Evolutionary conservation across 768 basidiomycete genomes (phyloP).

Genomic region (Lactarius vividus): DNA sequence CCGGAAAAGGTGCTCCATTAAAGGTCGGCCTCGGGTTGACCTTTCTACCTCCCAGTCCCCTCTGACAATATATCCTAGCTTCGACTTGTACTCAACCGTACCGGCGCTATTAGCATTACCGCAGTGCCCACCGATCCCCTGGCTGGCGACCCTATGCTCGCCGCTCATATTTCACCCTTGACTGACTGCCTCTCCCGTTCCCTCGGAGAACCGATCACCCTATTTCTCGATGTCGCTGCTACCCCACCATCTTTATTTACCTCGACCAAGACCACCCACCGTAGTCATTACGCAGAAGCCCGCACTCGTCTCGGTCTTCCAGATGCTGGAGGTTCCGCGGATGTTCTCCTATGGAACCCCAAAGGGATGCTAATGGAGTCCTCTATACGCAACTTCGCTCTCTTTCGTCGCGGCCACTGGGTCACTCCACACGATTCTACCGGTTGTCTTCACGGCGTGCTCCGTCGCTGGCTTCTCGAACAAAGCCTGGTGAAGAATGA

Average conservation of each 20-base stretch:
- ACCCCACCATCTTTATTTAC: slow-evolving; percentile 59
- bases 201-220: slow-evolving; percentile 38
- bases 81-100: slow-evolving; percentile 40
- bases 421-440: slow-evolving; percentile 57
- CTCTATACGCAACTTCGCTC: slow-evolving; percentile 69
- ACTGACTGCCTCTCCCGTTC: slow-evolving; percentile 30
- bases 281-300: slow-evolving; percentile 58
- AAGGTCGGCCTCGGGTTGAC: slow-evolving; percentile 13
- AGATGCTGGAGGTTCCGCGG: slow-evolving; percentile 33
- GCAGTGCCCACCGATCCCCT: slow-evolving; percentile 32
- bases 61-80: slow-evolving; percentile 39
- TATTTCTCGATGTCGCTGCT: slow-evolving; percentile 55
- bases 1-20: slow-evolving; percentile 15
- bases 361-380: slow-evolving; percentile 56
- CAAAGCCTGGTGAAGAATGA: slow-evolving; percentile 49
- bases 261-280: slow-evolving; percentile 66
- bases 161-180: slow-evolving; percentile 37
- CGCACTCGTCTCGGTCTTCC: slow-evolving; percentile 51
- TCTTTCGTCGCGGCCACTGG: slow-evolving; percentile 57
- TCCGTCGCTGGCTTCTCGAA: slow-evolving; percentile 67
- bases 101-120: slow-evolving; percentile 10
- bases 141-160: slow-evolving; percentile 21
- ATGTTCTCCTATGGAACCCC: slow-evolving; percentile 65
- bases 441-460: slow-evolving; percentile 72
- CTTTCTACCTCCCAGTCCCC: too few species aligned